phyloP scores from a whole-genome alignment of 768 basidiomycete species.

The Macrolepiota fuliginosa region DNA sequence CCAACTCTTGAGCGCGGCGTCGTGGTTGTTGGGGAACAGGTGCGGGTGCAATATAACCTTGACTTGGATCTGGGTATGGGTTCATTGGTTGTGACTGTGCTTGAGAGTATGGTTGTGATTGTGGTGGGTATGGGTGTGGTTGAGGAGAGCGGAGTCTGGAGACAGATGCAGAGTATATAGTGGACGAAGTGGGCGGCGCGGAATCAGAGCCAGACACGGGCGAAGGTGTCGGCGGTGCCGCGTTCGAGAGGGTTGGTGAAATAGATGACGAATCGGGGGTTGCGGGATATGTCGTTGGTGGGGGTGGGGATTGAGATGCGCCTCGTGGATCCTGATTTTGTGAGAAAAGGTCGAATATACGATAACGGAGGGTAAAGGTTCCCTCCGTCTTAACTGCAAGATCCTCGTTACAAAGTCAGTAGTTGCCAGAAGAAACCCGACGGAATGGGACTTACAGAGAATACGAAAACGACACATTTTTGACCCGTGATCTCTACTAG shows the following conservation, averaged over 20 bases:
- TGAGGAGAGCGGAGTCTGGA: not conserved
- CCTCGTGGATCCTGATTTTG: not conserved
- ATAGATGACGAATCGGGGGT: not conserved
- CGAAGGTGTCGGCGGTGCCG: not conserved
- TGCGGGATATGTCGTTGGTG: not conserved
- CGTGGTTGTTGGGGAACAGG: constrained; percentile 9
- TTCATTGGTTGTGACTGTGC: constrained; percentile 1
- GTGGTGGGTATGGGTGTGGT: not conserved
- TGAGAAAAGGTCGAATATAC: constrained; percentile 61
- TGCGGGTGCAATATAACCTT: constrained; percentile 22
- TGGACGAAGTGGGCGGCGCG: not conserved
- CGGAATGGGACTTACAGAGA: constrained; percentile 43
- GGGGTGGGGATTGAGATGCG: not conserved
- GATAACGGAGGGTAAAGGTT: constrained; percentile 61
- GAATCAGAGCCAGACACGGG: not conserved
- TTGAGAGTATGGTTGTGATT: not conserved
- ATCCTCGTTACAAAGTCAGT: constrained; percentile 40
- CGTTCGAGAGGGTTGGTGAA: not conserved
- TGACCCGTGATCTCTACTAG: constrained; percentile 56
- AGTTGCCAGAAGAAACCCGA: not conserved
- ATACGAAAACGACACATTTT: constrained; percentile 59
- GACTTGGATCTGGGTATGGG: constrained; percentile 7
- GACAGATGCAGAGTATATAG: not conserved
- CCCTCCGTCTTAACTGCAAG: constrained; percentile 71
- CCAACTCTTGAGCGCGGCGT: not conserved